A percentile compares a stretch with the other conserved stretches of the same genome.
Conservation (phyloP, 2,329 filamentous ascomycete genomes). For the Exophiala alcalophila region DNA sequence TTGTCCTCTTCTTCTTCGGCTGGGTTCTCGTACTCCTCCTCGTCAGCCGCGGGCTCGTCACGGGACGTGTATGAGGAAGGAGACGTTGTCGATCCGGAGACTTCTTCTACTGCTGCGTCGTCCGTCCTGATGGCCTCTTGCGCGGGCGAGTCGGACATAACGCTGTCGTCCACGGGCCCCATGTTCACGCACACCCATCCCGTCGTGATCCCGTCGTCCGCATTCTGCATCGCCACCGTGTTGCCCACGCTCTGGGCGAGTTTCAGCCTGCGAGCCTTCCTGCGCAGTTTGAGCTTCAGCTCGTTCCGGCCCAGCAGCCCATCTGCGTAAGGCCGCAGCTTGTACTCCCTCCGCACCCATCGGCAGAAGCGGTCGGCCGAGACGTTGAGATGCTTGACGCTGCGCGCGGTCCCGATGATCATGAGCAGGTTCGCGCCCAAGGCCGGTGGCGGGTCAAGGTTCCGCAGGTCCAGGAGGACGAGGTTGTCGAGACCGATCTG, state of each 20-base stretch:
- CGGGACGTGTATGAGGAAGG: too few species aligned
- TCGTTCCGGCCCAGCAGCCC: conserved; percentile 87
- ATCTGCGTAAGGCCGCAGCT: conserved; percentile 74
- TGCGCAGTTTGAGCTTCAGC: conserved; percentile 77
- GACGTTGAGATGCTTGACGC: conserved; percentile 88
- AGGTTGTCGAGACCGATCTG: conserved; percentile 85
- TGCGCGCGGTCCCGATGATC: conserved; percentile 86
- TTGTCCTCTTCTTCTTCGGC: conserved; percentile 55
- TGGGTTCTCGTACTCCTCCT: conserved; percentile 40
- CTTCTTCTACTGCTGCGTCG: neutral
- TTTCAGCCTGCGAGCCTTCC: conserved; percentile 77
- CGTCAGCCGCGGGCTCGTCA: conserved; percentile 31
- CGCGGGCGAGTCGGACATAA: conserved; percentile 2
- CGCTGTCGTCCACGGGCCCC: conserved; percentile 55
- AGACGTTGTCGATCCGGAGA: neutral
- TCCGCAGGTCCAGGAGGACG: conserved; percentile 74
- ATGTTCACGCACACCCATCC: conserved; percentile 96
- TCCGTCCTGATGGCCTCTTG: neutral
- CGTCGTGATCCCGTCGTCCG: conserved; percentile 83
- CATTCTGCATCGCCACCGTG: conserved; percentile 54
- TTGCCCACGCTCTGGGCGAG: conserved; percentile 71
- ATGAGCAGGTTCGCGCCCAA: conserved; percentile 87
- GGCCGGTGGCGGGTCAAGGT: conserved; percentile 79
- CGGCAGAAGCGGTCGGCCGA: conserved; percentile 85
- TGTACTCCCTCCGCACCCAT: conserved; percentile 73